phyloP scores from a whole-genome alignment of 1,284 basidiomycete genomes.

The Athelia sp. region DNA sequence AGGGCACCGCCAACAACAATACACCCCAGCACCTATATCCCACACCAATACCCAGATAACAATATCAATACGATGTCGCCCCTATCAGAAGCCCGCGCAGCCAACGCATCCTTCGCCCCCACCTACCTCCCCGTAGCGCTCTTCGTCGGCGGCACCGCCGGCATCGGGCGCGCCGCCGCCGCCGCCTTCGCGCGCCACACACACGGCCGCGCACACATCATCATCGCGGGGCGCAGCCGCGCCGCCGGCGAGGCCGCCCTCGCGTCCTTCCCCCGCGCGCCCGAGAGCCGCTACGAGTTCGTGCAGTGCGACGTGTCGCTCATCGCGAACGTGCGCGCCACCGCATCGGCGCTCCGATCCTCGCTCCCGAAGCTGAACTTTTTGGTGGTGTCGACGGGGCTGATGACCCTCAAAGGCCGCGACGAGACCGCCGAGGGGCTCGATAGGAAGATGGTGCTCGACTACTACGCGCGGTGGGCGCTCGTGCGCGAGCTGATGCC shows the following conservation, averaged over 20 bases:
- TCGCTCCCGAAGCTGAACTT: constrained; percentile 14
- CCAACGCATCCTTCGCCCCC: constrained; percentile 9
- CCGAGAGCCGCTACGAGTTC: constrained; percentile 13
- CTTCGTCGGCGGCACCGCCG: constrained; percentile 30
- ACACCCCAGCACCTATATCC: too few relatives aligned
- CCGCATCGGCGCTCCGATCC: constrained; percentile 4
- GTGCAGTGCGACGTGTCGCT: constrained; percentile 13
- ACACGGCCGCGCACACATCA: constrained; percentile 27
- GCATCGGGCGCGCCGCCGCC: constrained; percentile 27
- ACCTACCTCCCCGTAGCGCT: constrained; percentile 23
- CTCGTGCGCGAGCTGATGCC: constrained; percentile 24
- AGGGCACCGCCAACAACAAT: too few relatives aligned
- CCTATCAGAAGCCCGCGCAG: constrained; percentile 10
- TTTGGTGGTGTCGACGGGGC: constrained; percentile 13
- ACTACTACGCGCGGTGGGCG: constrained; percentile 25
- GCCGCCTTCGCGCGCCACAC: constrained; percentile 24
- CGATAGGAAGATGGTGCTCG: constrained; percentile 21
- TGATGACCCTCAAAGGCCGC: constrained; percentile 10
- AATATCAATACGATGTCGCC: constrained; percentile 10
- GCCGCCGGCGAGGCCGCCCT: constrained; percentile 29
- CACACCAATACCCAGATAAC: neutral
- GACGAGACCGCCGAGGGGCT: constrained; percentile 17
- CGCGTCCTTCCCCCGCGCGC: constrained; percentile 21
- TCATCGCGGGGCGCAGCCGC: constrained; percentile 30
- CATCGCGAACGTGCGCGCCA: constrained; percentile 8